phyloP scores from a whole-genome alignment of 306 rosid species.

The Styphnolobium japonicum region DNA sequence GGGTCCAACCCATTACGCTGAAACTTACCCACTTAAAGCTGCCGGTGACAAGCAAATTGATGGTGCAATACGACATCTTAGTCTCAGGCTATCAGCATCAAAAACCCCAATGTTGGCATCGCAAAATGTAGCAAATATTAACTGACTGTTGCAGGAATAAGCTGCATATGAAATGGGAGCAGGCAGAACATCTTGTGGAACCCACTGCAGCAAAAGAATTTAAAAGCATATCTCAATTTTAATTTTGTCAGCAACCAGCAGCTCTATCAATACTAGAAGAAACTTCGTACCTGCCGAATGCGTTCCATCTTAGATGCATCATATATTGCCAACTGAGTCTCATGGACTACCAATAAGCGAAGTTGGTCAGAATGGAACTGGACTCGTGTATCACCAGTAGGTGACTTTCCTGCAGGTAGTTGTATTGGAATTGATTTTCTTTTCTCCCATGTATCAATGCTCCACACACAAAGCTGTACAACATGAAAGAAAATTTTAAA shows the following conservation, averaged over 20 bases:
- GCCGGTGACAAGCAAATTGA: slow-evolving; percentile 57
- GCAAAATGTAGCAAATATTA: slow-evolving; percentile 60
- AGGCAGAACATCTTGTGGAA: slow-evolving; percentile 72
- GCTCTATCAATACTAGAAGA: slow-evolving; percentile 5
- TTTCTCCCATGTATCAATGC: slow-evolving; percentile 95
- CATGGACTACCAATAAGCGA: slow-evolving; percentile 73
- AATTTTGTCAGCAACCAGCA: not conserved
- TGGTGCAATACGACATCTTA: slow-evolving; percentile 81
- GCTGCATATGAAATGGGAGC: slow-evolving; percentile 74
- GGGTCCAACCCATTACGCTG: not conserved
- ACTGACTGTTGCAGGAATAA: slow-evolving; percentile 73
- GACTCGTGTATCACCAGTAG: slow-evolving; percentile 72
- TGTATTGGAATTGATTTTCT: slow-evolving; percentile 66
- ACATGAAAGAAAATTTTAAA: slow-evolving; percentile 22
- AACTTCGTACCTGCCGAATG: slow-evolving; percentile 62
- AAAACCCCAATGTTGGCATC: slow-evolving; percentile 84
- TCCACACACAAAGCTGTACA: slow-evolving; percentile 80
- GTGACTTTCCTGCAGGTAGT: slow-evolving; percentile 66
- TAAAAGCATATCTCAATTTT: slow-evolving; percentile 3
- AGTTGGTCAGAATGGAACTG: slow-evolving; percentile 80
- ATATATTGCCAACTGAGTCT: slow-evolving; percentile 82
- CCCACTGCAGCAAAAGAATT: slow-evolving; percentile 62
- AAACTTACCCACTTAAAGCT: slow-evolving; percentile 59
- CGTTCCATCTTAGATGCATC: slow-evolving; percentile 90
- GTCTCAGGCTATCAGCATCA: slow-evolving; percentile 72